A percentile compares a stretch with the other conserved stretches of the same genome.
phyloP scores from a whole-genome alignment of 1,139 yeast species.

The Blastobotrys niveus region DNA sequence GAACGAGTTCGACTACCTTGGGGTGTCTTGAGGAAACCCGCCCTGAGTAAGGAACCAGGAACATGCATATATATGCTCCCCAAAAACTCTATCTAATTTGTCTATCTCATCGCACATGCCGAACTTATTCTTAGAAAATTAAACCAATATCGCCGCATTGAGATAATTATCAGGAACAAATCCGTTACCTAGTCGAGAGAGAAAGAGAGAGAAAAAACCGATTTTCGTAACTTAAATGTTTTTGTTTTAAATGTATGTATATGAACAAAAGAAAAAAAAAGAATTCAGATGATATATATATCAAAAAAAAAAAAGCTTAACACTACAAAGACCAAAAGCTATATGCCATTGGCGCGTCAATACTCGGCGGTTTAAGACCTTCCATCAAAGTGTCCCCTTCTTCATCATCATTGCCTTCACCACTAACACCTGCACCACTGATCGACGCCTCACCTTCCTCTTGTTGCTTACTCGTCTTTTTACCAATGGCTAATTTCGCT shows the following conservation, averaged over 20 bases:
- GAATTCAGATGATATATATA: neutral
- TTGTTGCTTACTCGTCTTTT: constrained; percentile 14
- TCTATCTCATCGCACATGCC: too few species aligned
- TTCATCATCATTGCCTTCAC: constrained; percentile 10
- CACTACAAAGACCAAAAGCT: constrained; percentile 69
- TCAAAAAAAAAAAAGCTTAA: neutral
- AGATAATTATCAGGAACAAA: too few species aligned
- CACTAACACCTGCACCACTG: constrained; percentile 11
- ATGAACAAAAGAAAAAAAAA: neutral
- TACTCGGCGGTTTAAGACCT: constrained; percentile 59
- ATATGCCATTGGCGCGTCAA: constrained; percentile 73
- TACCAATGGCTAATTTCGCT: constrained; percentile 19
- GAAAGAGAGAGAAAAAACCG: too few species aligned
- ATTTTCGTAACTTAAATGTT: too few species aligned
- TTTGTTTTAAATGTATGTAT: neutral
- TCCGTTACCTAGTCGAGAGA: too few species aligned
- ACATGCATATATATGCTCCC: too few species aligned
- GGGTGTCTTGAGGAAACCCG: too few species aligned
- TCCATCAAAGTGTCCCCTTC: constrained; percentile 5
- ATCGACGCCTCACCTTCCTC: constrained; percentile 10
- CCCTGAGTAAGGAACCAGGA: too few species aligned
- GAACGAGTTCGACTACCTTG: too few species aligned
- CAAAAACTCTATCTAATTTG: too few species aligned
- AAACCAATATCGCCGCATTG: too few species aligned
- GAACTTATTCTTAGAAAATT: too few species aligned